Percentiles rank a stretch among this genome's conserved stretches.
Conservation (phyloP, 2,329 filamentous ascomycete genomes). For the Fusarium succisae region DNA sequence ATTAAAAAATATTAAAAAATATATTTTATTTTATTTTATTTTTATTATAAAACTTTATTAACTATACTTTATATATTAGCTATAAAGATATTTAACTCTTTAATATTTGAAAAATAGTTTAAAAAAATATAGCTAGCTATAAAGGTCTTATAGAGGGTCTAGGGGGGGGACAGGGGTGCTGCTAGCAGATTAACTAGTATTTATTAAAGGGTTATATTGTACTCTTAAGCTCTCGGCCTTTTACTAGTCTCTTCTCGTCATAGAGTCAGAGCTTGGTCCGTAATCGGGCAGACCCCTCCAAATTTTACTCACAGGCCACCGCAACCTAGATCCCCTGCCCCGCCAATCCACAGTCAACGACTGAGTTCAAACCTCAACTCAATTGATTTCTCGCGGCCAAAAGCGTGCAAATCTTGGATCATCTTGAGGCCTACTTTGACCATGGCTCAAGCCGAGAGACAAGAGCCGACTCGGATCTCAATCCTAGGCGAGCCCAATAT, state of each 20-base stretch:
- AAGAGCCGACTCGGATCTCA: slow-evolving; percentile 68
- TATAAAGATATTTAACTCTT: too few relatives aligned
- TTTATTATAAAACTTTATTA: too few relatives aligned
- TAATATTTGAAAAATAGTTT: too few relatives aligned
- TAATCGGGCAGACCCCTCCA: slow-evolving; percentile 29
- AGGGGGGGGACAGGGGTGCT: too few relatives aligned
- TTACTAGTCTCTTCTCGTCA: slow-evolving; percentile 6
- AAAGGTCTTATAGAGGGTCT: too few relatives aligned
- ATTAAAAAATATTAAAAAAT: too few relatives aligned
- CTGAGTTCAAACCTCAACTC: slow-evolving; percentile 1
- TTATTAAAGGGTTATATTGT: too few relatives aligned
- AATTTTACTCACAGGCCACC: slow-evolving; percentile 23
- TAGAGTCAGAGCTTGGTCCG: slow-evolving; percentile 26
- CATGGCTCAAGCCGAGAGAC: slow-evolving; percentile 41
- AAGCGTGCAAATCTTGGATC: slow-evolving; percentile 6
- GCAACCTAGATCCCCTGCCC: slow-evolving; percentile 1
- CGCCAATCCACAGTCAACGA: slow-evolving; percentile 4
- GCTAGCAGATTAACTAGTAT: too few relatives aligned
- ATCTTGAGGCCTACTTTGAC: slow-evolving; percentile 8
- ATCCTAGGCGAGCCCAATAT: slow-evolving; percentile 93
- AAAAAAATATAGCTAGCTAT: too few relatives aligned
- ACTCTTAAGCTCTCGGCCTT: background rate
- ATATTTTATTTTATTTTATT: too few relatives aligned
- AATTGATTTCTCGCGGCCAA: slow-evolving; percentile 4
- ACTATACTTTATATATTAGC: too few relatives aligned